These are phyloP conservation scores for Symbiodinium natans DNA, from an alignment of 73 alveolate species.

Conservation along the genomic window DNA sequence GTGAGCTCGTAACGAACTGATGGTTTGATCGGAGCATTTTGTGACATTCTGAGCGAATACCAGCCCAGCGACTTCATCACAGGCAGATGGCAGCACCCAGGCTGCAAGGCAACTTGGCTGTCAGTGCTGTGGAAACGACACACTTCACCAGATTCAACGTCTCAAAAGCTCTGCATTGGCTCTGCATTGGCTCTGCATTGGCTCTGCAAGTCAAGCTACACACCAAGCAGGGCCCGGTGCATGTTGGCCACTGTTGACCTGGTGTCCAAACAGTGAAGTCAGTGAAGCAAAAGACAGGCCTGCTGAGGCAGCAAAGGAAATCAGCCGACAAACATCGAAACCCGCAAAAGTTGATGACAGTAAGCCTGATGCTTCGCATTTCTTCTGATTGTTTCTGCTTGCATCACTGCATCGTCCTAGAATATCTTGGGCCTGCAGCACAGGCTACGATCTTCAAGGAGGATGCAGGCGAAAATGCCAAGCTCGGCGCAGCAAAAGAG, in stretches of 20 bases:
- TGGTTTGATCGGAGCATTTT: too few species aligned
- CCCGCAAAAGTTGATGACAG: neutral
- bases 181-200: neutral
- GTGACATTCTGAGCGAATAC: neutral
- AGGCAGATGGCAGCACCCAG: neutral
- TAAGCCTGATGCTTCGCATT: neutral
- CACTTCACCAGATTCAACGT: too few species aligned
- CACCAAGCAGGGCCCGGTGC: neutral
- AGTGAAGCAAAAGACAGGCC: neutral
- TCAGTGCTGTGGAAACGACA: too few species aligned
- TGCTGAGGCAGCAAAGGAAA: neutral
- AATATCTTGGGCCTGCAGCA: too few species aligned
- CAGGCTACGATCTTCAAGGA: too few species aligned
- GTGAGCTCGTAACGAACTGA: too few species aligned
- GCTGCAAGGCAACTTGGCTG: neutral
- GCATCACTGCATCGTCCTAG: neutral
- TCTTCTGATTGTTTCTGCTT: neutral
- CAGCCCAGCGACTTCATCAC: neutral
- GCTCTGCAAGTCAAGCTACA: neutral
- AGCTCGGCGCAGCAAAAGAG: too few species aligned
- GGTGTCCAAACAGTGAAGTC: neutral
- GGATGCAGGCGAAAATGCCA: too few species aligned
- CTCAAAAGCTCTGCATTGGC: too few species aligned
- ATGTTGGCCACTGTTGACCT: neutral
- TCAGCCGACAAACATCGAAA: neutral